Conservation (phyloP, 371 early-diverging fungal genomes). For the Basidiobolus heterosporus region DNA sequence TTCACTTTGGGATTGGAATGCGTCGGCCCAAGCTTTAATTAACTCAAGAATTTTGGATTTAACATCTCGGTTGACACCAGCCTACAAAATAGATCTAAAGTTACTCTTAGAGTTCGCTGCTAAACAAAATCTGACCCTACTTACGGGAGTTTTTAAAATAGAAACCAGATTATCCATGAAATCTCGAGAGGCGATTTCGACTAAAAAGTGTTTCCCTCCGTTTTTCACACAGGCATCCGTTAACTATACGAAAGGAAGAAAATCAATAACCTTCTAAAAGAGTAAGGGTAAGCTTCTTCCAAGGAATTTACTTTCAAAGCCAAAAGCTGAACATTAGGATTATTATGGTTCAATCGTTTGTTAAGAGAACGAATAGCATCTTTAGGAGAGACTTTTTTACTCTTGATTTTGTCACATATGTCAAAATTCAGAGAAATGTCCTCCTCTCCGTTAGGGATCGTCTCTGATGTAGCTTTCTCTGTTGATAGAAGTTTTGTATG, state of each 20-base stretch:
- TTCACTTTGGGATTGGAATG: slow-evolving; percentile 54
- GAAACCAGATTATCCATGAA: slow-evolving; percentile 69
- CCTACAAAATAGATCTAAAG: slow-evolving; percentile 8
- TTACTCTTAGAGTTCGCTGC: not conserved
- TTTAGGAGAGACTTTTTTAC: slow-evolving; percentile 63
- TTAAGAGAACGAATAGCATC: slow-evolving; percentile 59
- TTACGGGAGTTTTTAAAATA: slow-evolving; percentile 41
- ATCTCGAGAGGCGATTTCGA: slow-evolving; percentile 71
- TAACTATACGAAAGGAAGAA: slow-evolving; percentile 24
- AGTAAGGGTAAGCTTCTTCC: too few relatives aligned
- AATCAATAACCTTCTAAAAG: not conserved
- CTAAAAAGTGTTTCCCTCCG: slow-evolving; percentile 67
- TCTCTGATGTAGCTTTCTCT: slow-evolving; percentile 83
- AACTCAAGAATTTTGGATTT: slow-evolving; percentile 46
- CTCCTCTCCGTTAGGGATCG: slow-evolving; percentile 64
- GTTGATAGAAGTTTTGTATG: not conserved
- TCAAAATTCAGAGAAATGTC: slow-evolving; percentile 69
- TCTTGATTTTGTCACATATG: slow-evolving; percentile 77
- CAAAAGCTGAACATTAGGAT: slow-evolving; percentile 84
- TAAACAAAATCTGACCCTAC: not conserved
- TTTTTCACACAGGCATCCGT: slow-evolving; percentile 88
- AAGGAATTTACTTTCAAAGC: slow-evolving; percentile 51
- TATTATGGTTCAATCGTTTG: slow-evolving; percentile 57
- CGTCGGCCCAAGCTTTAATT: slow-evolving; percentile 76
- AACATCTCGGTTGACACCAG: slow-evolving; percentile 48